These are phyloP conservation scores for Pythium apleroticum DNA, from an alignment of 352 stramenopile genomes.

Conservation along the genomic window DNA sequence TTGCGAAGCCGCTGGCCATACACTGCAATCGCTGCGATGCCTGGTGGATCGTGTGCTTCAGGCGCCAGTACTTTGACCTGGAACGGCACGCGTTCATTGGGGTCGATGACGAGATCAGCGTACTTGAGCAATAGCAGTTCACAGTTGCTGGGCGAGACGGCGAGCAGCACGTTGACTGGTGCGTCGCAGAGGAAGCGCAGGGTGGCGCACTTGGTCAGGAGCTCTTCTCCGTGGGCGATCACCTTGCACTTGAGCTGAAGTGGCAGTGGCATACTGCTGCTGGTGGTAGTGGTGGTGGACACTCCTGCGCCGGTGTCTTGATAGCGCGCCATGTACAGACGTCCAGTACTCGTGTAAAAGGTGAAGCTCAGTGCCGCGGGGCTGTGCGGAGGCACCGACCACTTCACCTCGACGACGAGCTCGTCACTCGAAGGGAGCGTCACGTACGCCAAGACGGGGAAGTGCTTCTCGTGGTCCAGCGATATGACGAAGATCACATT, in stretches of 20 bases:
- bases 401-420: conserved; percentile 55
- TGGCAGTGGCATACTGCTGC: background rate
- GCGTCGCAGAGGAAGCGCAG: conserved; percentile 48
- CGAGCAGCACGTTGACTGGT: conserved; percentile 54
- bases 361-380: conserved; percentile 50
- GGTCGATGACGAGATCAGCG: conserved; percentile 46
- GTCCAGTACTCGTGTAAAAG: conserved; percentile 48
- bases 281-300: background rate
- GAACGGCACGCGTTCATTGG: conserved; percentile 47
- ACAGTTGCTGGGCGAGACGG: conserved; percentile 31
- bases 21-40: conserved; percentile 48
- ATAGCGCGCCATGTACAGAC: conserved; percentile 53
- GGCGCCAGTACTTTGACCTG: conserved; percentile 53
- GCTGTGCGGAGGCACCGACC: conserved; percentile 42
- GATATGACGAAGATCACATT: conserved; percentile 55
- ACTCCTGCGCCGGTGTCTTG: conserved; percentile 20
- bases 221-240: conserved; percentile 45
- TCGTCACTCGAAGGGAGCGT: conserved; percentile 35
- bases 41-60: conserved; percentile 48
- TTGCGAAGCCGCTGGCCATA: conserved; percentile 45
- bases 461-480: conserved; percentile 71
- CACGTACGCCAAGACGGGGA: conserved; percentile 58
- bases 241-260: conserved; percentile 41
- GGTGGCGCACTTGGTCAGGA: conserved; percentile 36
- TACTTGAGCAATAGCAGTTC: conserved; percentile 61